Base-by-base conservation (phyloP, 2,329 filamentous ascomycete genomes). In the Talaromyces sp. region DNA sequence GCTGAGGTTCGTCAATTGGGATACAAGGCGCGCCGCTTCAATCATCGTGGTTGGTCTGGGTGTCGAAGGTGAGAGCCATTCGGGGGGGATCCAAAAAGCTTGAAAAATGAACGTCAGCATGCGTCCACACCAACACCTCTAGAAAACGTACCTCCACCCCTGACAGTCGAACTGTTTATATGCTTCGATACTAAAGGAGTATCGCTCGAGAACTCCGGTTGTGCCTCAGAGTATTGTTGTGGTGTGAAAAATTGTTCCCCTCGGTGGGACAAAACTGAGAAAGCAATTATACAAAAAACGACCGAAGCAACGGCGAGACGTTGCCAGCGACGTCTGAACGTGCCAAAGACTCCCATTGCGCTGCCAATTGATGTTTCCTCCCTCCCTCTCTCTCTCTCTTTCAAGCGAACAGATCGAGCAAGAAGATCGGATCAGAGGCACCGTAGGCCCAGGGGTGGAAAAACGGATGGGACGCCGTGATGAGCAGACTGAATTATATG, bases 1-100 rank as follows among this genome's bases (percentile, higher is more conserved):
- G 7, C 60, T 63, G 33, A 58, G 52, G 14, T 52, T 67, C 6
- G 66, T 63, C 18, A 64, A 63, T 16, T 67, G 62, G 6, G 65
- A 66, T 2, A 71, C 71, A 1, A 72, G 60, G 35, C 66, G 63
- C 2, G 70, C 72, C 1, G 72, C 72, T 44, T 72, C 67, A 31
- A 73, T 60, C 40, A 74, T 70, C 2, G 65, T 68, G 21, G 65
- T 59, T 12, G 68, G 66, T 54, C 28, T 59, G 48, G 61, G 44
- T 8, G 61, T 46, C 7, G 64, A 63, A 2, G 37, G 37, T 11
- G 64, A 39, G 48, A 61, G 35, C 64, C 64, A 65, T 33, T 39
- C 35, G n/a, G 64, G 60, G 1, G 64, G 64, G n/a, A 65, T 65
- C 56, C 63, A 65, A 23, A 59, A 65, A 16, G 64, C 64, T 65